Base-by-base conservation (phyloP, 345 rosid genomes). In the Lepidium didymum region DNA sequence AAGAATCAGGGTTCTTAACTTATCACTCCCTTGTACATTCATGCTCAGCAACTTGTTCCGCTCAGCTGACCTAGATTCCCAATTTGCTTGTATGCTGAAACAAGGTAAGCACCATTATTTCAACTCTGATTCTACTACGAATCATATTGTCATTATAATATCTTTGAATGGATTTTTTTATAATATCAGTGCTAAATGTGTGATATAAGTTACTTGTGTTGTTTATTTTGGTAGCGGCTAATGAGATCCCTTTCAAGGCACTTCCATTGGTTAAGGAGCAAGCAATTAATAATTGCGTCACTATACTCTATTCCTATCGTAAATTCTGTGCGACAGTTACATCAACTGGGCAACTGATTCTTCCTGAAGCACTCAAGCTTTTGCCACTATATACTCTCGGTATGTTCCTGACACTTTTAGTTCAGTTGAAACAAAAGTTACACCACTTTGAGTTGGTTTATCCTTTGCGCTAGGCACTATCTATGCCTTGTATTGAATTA, bases 281-380 rank as follows among this genome's bases (percentile, higher is more conserved):
- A 77, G 88, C 86, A 53, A 85, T 82, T 38, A 91, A 83, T 78
- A 80, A 77, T 36, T 91, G 96, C 65, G 71, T 85, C 81, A 91
- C 77, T 77, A 78, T 85, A 76, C 81, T 94, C 75, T 85, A 79
- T 59, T 76, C 99, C 12, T 94, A 94, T 56, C 96, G 99, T 55
- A 89, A 89, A 75, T 94, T 89, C 67, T 94, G 99, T 73, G 97
- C 99, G 4, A 87, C 99, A 14, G 97, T 94, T 59, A 86, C 96
- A 62, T 87, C 96, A 56, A 68, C 91, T 9, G 99, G 99, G 64
- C 99, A 94, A 69, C 97, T 94, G 67, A 89, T 91, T 78, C 96
- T 94, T 62, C 97, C 99, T 13, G 99, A 94, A 81, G 96, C 97
- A 23, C 97, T 94, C 46, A 94, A 91, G 77, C 96, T 94, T 75